Conservation (phyloP, 768 basidiomycete genomes). For the Krasilnikovozyma curviuscula region DNA sequence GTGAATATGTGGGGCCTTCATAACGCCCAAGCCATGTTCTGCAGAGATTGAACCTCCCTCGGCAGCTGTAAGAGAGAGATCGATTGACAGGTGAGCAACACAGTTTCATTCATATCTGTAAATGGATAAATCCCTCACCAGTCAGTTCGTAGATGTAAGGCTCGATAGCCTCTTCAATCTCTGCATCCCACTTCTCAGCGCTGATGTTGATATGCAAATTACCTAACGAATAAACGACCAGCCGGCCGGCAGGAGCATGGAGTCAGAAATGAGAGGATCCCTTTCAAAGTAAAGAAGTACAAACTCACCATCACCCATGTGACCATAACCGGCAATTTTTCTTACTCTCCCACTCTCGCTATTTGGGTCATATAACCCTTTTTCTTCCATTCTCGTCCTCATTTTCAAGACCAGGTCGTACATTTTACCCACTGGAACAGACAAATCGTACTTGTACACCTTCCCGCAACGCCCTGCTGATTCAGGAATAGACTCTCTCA, state of each 20-base stretch:
- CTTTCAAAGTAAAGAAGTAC: neutral
- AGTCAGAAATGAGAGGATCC: neutral
- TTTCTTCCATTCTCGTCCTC: conserved; percentile 41
- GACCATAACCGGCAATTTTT: conserved; percentile 80
- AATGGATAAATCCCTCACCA: conserved; percentile 13
- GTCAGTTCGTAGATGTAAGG: conserved; percentile 89
- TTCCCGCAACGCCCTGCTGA: conserved; percentile 84
- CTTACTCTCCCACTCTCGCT: conserved; percentile 36
- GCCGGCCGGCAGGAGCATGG: neutral
- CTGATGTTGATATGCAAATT: conserved; percentile 87
- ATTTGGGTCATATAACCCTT: conserved; percentile 37
- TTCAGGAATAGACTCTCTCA: conserved; percentile 83
- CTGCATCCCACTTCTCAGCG: conserved; percentile 58
- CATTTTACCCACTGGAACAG: conserved; percentile 68
- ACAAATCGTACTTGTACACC: conserved; percentile 89
- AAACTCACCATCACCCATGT: conserved; percentile 77
- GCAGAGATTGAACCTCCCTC: conserved; percentile 82
- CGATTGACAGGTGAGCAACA: too few relatives aligned
- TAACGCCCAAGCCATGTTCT: conserved; percentile 89
- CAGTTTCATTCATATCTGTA: too few relatives aligned
- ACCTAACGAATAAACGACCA: conserved; percentile 32
- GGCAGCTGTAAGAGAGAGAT: conserved; percentile 35
- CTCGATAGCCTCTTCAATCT: conserved; percentile 72
- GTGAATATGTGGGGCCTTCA: conserved; percentile 74
- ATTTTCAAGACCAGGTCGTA: conserved; percentile 69